phyloP scores from a whole-genome alignment of 140 eudicot genomes.

The Cichorium intybus region DNA sequence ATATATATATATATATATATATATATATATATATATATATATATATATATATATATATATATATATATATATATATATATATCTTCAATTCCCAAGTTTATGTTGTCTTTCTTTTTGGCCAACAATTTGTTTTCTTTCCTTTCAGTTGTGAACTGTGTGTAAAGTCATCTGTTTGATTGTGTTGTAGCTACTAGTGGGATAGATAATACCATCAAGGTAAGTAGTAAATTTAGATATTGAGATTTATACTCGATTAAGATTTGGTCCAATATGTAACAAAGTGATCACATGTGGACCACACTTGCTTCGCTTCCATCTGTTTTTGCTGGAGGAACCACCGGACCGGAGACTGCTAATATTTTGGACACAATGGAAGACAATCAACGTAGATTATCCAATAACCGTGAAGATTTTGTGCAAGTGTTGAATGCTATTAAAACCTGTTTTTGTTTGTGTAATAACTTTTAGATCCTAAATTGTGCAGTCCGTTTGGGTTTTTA shows the following conservation, averaged over 20 bases:
- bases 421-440: no score
- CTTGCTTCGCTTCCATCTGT: conserved; percentile 68
- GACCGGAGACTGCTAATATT: conserved; percentile 58
- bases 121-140: neutral
- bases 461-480: conserved; percentile 22
- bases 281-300: conserved; percentile 93
- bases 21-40: no score
- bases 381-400: conserved; percentile 69
- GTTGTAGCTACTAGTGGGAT: conserved; percentile 95
- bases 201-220: conserved; percentile 88
- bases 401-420: conserved; percentile 74
- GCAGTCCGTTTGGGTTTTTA: conserved; percentile 85
- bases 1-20: no score
- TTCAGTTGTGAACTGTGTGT: conserved; percentile 93
- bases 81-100: neutral
- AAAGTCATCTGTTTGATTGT: conserved; percentile 85
- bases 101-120: conserved; percentile 16
- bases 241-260: no score
- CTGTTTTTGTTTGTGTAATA: no score
- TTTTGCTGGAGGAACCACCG: conserved; percentile 63
- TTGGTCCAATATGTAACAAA: no score
- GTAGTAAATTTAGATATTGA: no score
- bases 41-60: no score
- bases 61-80: conserved; percentile 26
- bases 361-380: conserved; percentile 79